phyloP scores from a whole-genome alignment of 2,329 filamentous ascomycete species.

The Meredithiella fracta region DNA sequence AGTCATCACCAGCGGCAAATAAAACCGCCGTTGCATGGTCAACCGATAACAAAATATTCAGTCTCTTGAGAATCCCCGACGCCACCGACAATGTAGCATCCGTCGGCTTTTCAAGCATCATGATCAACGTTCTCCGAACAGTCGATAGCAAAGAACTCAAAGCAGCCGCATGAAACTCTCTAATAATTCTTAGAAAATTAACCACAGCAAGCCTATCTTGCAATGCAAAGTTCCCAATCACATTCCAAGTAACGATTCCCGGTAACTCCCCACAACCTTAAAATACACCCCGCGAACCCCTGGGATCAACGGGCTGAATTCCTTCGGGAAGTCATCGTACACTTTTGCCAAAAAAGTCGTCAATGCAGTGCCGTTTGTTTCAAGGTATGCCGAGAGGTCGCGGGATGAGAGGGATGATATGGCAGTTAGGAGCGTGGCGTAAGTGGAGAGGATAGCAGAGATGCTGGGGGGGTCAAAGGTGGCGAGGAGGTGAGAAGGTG shows the following conservation, averaged over 20 bases:
- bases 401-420: neutral
- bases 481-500: neutral
- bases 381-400: neutral
- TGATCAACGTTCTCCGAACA: slow-evolving; percentile 37
- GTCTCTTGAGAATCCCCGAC: slow-evolving; percentile 28
- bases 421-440: neutral
- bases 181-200: slow-evolving; percentile 33
- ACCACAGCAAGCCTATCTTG: neutral
- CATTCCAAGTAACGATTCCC: too few relatives aligned
- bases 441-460: neutral
- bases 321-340: neutral
- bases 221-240: neutral
- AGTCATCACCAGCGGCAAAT: slow-evolving; percentile 74
- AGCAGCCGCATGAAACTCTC: slow-evolving; percentile 53
- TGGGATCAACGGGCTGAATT: neutral
- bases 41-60: slow-evolving; percentile 48
- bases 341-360: neutral
- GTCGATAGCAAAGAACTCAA: slow-evolving; percentile 34
- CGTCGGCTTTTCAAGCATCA: slow-evolving; percentile 34
- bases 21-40: slow-evolving; percentile 41
- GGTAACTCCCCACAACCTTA: too few relatives aligned
- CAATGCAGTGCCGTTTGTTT: neutral
- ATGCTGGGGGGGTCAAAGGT: neutral
- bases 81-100: slow-evolving; percentile 44
- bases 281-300: neutral